Conservation (phyloP, 352 stramenopile genomes). For the Hyphochytrium catenoides region DNA sequence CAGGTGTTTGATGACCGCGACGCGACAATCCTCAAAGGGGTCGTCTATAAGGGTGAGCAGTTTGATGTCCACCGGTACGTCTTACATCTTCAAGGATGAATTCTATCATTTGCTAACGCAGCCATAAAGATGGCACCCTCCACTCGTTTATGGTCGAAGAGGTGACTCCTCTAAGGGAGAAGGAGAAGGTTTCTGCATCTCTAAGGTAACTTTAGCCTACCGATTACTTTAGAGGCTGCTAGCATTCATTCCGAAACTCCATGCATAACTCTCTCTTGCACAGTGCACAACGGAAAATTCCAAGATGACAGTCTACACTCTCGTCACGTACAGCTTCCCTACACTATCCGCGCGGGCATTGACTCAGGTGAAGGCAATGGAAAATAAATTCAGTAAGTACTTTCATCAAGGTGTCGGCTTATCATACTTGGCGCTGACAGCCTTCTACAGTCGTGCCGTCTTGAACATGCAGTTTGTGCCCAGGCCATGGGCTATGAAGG, state of each 20-base stretch:
- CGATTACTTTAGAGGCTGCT: no score
- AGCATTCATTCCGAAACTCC: no score
- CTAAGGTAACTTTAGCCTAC: no score
- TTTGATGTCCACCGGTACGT: constrained; percentile 47
- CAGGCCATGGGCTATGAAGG: no score
- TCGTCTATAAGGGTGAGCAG: constrained; percentile 39
- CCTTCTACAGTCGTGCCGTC: no score
- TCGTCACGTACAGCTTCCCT: constrained; percentile 54
- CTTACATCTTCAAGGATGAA: no score
- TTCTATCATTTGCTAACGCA: no score
- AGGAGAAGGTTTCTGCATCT: constrained; percentile 37
- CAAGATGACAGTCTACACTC: constrained; percentile 22
- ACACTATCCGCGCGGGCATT: constrained; percentile 41
- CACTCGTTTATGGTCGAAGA: constrained; percentile 38
- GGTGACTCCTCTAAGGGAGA: constrained; percentile 32
- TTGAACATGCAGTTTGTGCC: no score
- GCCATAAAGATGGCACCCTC: constrained; percentile 29
- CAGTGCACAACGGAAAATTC: constrained; percentile 15
- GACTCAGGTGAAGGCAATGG: constrained; percentile 40
- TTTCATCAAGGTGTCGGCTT: no score
- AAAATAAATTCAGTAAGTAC: no score
- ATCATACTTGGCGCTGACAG: no score
- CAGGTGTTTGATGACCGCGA: constrained; percentile 53
- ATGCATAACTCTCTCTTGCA: no score
- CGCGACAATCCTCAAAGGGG: constrained; percentile 33